phyloP scores from a whole-genome alignment of 2,329 filamentous ascomycete genomes.

The Leptographium wingfieldii region DNA sequence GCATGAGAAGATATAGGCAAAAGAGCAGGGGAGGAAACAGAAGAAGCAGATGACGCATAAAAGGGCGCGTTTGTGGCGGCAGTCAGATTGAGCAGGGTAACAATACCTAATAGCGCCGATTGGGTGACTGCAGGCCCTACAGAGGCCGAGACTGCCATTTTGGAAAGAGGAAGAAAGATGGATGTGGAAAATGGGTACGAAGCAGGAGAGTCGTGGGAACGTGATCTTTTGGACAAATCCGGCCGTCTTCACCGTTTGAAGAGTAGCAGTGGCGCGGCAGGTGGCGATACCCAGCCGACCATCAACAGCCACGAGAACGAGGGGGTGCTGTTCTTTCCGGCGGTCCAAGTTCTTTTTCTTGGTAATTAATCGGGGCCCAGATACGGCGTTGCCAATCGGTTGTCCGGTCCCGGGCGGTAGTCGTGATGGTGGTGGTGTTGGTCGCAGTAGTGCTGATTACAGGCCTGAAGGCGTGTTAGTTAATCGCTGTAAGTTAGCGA shows the following conservation, averaged over 20 bases:
- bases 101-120: conserved; percentile 20
- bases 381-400: not conserved
- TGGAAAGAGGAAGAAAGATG: conserved; percentile 2
- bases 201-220: not conserved
- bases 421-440: not conserved
- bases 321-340: not conserved
- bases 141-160: conserved; percentile 19
- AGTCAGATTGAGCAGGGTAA: conserved; percentile 14
- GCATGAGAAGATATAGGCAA: conserved; percentile 2
- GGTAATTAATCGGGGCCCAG: not conserved
- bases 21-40: not conserved
- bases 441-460: not conserved
- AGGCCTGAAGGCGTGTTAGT: not conserved
- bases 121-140: conserved; percentile 18
- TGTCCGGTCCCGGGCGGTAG: not conserved
- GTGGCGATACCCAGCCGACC: not conserved
- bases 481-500: not conserved
- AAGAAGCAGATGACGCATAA: not conserved
- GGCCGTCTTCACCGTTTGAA: not conserved
- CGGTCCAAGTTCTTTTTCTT: not conserved
- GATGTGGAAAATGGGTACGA: not conserved
- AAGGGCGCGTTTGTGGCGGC: not conserved
- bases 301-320: not conserved
- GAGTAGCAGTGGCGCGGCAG: not conserved
- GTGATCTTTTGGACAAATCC: not conserved